These are phyloP conservation scores for Aeminium ludgeri DNA, from an alignment of 495 filamentous ascomycete genomes.

Conservation along the genomic window DNA sequence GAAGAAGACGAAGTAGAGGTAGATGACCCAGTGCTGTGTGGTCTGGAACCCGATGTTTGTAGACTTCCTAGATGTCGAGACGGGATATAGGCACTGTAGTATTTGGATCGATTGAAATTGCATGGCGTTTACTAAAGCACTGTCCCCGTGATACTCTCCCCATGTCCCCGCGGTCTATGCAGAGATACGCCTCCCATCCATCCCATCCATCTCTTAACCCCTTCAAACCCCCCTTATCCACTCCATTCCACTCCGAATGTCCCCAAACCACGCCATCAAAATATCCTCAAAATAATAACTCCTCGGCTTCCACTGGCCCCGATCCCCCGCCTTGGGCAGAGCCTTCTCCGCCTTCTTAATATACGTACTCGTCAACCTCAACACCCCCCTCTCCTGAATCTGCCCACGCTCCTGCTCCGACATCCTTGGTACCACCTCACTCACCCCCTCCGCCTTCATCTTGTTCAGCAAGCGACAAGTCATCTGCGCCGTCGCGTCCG, in stretches of 20 bases:
- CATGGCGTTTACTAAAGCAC: too few species aligned
- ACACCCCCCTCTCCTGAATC: slow-evolving; percentile 23
- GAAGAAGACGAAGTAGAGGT: slow-evolving; percentile 8
- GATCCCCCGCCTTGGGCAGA: slow-evolving; percentile 31
- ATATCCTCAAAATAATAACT: slow-evolving; percentile 38
- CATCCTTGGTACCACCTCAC: slow-evolving; percentile 19
- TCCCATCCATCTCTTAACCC: too few species aligned
- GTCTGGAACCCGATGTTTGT: too few species aligned
- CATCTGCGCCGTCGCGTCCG: slow-evolving; percentile 36
- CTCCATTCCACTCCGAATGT: slow-evolving; percentile 27
- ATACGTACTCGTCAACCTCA: slow-evolving; percentile 37
- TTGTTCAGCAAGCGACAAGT: slow-evolving; percentile 30
- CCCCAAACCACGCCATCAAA: slow-evolving; percentile 32
- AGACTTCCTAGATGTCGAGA: too few species aligned
- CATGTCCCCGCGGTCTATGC: too few species aligned
- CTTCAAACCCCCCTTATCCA: slow-evolving; percentile 4
- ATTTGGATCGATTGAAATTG: too few species aligned
- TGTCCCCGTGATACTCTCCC: too few species aligned
- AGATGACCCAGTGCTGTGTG: not conserved
- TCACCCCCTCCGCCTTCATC: slow-evolving; percentile 27
- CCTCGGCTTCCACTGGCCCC: slow-evolving; percentile 38
- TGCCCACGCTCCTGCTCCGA: slow-evolving; percentile 16
- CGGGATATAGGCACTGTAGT: too few species aligned
- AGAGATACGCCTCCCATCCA: too few species aligned
- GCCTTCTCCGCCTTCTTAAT: slow-evolving; percentile 25